phyloP scores from a whole-genome alignment of 768 basidiomycete species.

The Mycena leptocephala region DNA sequence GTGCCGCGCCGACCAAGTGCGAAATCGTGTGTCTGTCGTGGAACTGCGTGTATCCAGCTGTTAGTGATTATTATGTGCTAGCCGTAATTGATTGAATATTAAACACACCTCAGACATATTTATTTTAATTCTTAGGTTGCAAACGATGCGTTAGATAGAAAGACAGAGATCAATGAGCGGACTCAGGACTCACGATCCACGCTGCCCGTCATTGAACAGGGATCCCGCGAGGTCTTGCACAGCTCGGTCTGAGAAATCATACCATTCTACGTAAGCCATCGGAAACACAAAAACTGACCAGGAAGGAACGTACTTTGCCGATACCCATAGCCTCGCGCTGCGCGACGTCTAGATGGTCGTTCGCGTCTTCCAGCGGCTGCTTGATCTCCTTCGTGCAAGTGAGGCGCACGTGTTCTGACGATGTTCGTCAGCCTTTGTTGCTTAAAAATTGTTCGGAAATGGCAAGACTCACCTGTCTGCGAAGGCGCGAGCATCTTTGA shows the following conservation, averaged over 20 bases:
- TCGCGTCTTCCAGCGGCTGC: slow-evolving; percentile 84
- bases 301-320: slow-evolving; percentile 70
- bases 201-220: slow-evolving; percentile 91
- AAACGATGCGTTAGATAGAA: no score
- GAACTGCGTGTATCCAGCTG: slow-evolving; percentile 70
- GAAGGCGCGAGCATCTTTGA: slow-evolving; percentile 75
- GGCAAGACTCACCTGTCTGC: slow-evolving; percentile 63
- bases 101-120: slow-evolving; percentile 92
- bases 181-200: slow-evolving; percentile 79
- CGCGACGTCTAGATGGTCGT: slow-evolving; percentile 89
- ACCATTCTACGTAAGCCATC: background rate
- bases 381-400: slow-evolving; percentile 83
- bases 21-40: slow-evolving; percentile 95
- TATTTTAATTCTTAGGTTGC: slow-evolving; percentile 78
- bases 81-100: no score
- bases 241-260: slow-evolving; percentile 88
- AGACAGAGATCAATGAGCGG: background rate
- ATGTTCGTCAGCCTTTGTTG: background rate
- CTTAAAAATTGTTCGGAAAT: no score
- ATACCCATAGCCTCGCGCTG: slow-evolving; percentile 93
- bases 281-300: background rate
- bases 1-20: slow-evolving; percentile 91
- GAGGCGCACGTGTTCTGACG: slow-evolving; percentile 77
- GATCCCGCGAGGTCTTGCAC: slow-evolving; percentile 92
- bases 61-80: background rate